Percentiles rank a stretch among this genome's conserved stretches.
These are phyloP conservation scores for Echinosophora koreensis DNA, from an alignment of 306 rosid genomes.

Conservation along the genomic window DNA sequence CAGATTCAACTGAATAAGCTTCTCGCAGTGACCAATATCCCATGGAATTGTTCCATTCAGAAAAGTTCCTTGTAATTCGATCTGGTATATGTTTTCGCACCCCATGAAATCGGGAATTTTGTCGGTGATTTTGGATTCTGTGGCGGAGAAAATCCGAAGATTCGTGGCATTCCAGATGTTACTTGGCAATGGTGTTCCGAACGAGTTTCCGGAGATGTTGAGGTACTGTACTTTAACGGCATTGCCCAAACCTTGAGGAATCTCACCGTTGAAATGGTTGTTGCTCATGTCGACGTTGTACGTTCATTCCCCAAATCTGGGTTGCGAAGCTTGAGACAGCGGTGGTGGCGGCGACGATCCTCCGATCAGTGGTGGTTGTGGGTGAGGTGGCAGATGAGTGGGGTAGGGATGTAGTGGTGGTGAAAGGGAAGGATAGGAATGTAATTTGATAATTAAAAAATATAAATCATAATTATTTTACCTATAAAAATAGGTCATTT, in stretches of 20 bases:
- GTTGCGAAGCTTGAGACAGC: too few relatives aligned
- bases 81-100: constrained; percentile 63
- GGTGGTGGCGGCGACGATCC: too few relatives aligned
- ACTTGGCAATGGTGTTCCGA: constrained; percentile 57
- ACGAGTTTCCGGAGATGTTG: constrained; percentile 76
- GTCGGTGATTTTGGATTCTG: constrained; percentile 61
- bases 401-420: too few relatives aligned
- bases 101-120: constrained; percentile 80
- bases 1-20: constrained; percentile 64
- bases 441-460: too few relatives aligned
- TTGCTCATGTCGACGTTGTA: constrained; percentile 82
- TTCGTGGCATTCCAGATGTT: constrained; percentile 72
- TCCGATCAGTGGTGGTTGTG: too few relatives aligned
- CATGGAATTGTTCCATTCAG: constrained; percentile 76
- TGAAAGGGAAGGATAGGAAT: too few relatives aligned
- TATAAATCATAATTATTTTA: too few relatives aligned
- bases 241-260: constrained; percentile 75
- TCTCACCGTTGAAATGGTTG: constrained; percentile 71
- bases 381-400: too few relatives aligned
- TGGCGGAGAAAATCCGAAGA: constrained; percentile 79
- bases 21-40: constrained; percentile 86
- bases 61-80: constrained; percentile 70
- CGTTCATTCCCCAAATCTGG: too few relatives aligned
- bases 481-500: too few relatives aligned
- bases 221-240: constrained; percentile 61